Conservation (phyloP, 768 basidiomycete species). For the Suillus tomentosus region DNA sequence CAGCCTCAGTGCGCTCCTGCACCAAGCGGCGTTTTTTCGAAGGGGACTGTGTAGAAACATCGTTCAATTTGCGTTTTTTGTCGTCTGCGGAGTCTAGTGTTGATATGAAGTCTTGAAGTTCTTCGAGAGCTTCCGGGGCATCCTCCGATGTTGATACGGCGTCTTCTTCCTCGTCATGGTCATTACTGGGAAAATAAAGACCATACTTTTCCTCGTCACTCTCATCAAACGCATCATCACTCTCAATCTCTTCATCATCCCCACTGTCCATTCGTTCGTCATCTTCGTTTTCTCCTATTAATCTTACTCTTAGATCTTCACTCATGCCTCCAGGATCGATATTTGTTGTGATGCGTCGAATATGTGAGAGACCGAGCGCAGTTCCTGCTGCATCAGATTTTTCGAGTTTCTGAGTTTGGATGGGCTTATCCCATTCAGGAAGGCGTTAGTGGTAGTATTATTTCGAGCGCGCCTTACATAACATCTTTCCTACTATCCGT, state of each 20-base stretch:
- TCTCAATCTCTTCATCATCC: constrained; percentile 87
- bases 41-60: constrained; percentile 22
- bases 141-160: constrained; percentile 46
- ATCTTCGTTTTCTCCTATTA: constrained; percentile 56
- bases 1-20: constrained; percentile 75
- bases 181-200: constrained; percentile 43
- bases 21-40: constrained; percentile 59
- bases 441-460: too few relatives aligned
- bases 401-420: constrained; percentile 20
- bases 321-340: constrained; percentile 36
- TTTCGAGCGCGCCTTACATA: too few relatives aligned
- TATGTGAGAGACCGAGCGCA: too few relatives aligned
- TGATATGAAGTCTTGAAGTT: constrained; percentile 73
- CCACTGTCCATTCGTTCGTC: constrained; percentile 57
- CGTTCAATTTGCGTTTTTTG: constrained; percentile 55
- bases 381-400: constrained; percentile 37
- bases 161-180: constrained; percentile 39
- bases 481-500: too few relatives aligned
- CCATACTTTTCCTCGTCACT: constrained; percentile 79
- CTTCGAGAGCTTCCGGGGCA: constrained; percentile 63
- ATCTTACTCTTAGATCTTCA: constrained; percentile 40
- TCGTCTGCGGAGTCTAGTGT: constrained; percentile 55
- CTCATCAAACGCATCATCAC: constrained; percentile 82
- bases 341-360: too few relatives aligned
- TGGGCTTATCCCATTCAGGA: background rate